A percentile compares a stretch with the other conserved stretches of the same genome.
Evolutionary conservation across 2,329 filamentous ascomycete genomes (phyloP).

Genomic region (Trichoderma guizhouense): DNA sequence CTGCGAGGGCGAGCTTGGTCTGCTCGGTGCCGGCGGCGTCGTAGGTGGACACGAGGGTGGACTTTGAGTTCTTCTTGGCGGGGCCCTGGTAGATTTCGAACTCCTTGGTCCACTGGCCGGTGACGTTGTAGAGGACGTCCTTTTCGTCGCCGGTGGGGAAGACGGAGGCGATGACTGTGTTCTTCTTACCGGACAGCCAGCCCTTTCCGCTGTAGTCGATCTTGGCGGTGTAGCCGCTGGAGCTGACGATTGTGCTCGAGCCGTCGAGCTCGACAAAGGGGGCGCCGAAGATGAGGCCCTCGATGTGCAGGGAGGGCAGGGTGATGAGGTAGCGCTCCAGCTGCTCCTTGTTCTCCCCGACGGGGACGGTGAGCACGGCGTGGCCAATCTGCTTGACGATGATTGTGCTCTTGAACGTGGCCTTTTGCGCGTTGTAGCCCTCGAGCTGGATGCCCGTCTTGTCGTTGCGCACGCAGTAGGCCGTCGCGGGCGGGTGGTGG

Average conservation of each 20-base stretch:
- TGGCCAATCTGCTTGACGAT: constrained; percentile 94
- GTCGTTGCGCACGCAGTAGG: constrained; percentile 87
- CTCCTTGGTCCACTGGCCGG: constrained; percentile 85
- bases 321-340: constrained; percentile 83
- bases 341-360: constrained; percentile 33
- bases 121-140: constrained; percentile 73
- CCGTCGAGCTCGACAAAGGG: constrained; percentile 91
- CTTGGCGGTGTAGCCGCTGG: constrained; percentile 80
- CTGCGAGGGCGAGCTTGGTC: constrained; percentile 67
- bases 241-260: constrained; percentile 79
- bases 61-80: constrained; percentile 47
- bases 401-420: constrained; percentile 89
- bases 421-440: constrained; percentile 96
- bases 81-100: constrained; percentile 73
- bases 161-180: constrained; percentile 74
- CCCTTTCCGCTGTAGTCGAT: constrained; percentile 93
- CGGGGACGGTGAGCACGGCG: constrained; percentile 72
- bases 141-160: constrained; percentile 69
- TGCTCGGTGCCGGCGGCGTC: constrained; percentile 55
- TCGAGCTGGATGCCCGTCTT: constrained; percentile 74
- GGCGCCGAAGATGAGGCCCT: constrained; percentile 80
- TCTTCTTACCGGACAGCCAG: constrained; percentile 95
- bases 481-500: constrained; percentile 92
- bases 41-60: constrained; percentile 56
- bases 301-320: constrained; percentile 86